Evolutionary conservation across 768 basidiomycete genomes (phyloP), one percentile per base, ranked within the genome.

Genomic region (Rhodocollybia butyracea): DNA sequence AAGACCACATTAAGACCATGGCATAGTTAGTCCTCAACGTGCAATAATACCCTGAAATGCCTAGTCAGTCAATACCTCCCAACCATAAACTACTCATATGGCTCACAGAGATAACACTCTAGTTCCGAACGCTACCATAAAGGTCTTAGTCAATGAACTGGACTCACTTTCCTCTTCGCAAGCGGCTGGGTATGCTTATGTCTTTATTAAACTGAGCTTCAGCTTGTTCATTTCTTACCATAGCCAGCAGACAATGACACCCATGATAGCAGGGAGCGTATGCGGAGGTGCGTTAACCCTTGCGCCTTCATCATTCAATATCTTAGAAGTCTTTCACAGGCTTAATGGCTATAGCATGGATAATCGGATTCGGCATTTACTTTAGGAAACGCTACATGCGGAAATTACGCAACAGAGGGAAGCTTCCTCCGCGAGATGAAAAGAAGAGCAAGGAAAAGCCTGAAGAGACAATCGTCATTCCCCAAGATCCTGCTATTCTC

Each of bases 401-500:
- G 48, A 80, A 78, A 63, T 66, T 73, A 57, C 66, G 73, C 48
- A 80, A 81, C 29, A 70, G 71, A n/a, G 81, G 81, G 30, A 75
- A 73, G 61, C 68, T 72, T 3, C 64, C 74, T 54, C 74, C 77
- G 17, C 64, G 32, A 70, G 52, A 65, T 63, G 51, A 76, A 75
- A 62, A 69, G 71, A 54, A 60, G 72, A 52, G 66, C 70, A 46
- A 64, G 68, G 30, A 32, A 11, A 21, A 40, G 43, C 67, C 72
- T 17, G 70, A 73, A 51, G 76, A 80, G 60, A 76, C 70, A 45
- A 70, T 83, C 53, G 72, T 85, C 48, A 81, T 85, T 19, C 84
- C 84, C 19, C 84, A 84, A 1, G 85, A 87, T 66, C 84, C 85
- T n/a, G 85, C 84, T 38, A 73, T 86, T 29, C 65, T 85, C n/a